Base-by-base conservation (phyloP, 371 early-diverging fungal species). In the Mucor piriformis region DNA sequence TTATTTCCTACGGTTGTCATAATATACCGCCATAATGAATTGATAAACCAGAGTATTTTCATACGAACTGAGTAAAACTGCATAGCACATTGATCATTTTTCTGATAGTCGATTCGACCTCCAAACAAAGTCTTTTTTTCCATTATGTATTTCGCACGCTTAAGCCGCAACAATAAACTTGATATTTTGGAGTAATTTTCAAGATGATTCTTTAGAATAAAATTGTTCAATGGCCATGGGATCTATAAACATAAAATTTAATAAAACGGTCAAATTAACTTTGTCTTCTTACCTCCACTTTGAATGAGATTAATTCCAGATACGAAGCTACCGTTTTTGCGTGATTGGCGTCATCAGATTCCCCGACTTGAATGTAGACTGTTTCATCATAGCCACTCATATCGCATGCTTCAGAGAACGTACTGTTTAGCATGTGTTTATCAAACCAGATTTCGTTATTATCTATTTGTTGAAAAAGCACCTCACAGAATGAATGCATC, bases 151-250 rank as follows among this genome's bases (percentile, higher is more conserved):
- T 82, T 82, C n/a, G 80, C 73, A 11, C 80, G 57, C 38, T 76
- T 82, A 7, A 82, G 35, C 23, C 78, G 70, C 6, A 79, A 50
- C 12, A 82, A 21, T 13, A 82, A 68, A 1, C 61, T 55, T 1
- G 55, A 51, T 16, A 82, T 67, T 16, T 62, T 67, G n/a, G 60
- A 65, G 51, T 82, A 82, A 10, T 64, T 58, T 23, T 37, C 43
- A 33, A 77, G 32, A 15, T 38, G 61, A 6, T 64, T 49, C 27
- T 46, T 33, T 18, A 57, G 64, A 16, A 82, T 74, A 55, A 79
- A 78, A 40, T 76, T 76, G 23, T 77, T 74, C 20, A 82, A 57
- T 6, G 82, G 80, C 76, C 78, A 79, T 8, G 82, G 73, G 35
- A 77, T 59, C 82, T 81, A 50, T 1, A 32, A 42, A 10, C 8